Evolutionary conservation across 108 stramenopile genomes (phyloP), one percentile per base, ranked within the genome.

Genomic region (Hondaea fermentalgiana): DNA sequence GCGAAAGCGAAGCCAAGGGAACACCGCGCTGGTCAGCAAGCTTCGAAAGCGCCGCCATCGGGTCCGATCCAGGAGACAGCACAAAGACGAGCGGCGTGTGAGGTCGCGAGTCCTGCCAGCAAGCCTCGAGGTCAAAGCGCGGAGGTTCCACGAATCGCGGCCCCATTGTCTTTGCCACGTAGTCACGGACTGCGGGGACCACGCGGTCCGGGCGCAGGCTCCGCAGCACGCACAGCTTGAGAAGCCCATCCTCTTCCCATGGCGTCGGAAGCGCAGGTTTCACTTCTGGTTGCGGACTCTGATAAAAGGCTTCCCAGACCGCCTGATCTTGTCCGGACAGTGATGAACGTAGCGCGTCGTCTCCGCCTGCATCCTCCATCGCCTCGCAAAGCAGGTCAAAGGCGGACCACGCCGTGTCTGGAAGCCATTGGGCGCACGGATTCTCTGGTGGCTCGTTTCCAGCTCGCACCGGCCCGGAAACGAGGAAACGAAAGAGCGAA

Each of bases 31-130:
- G 89, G 3, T 92, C 93, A 8, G 93, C 94, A 19, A 94, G 72
- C 44, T 88, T 49, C 5, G 87, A 28, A 14, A 94, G 90, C 87
- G 92, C 93, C 4, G 91, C 91, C 93, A 94, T 94, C 21, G 94
- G 94, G 87, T 93, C 94, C 14, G 94, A 92, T n/a, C 94, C 94
- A n/a, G 94, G 92, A 6, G 92, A 93, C 12, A 94, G 88, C 29
- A 94, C 93, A 72, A 94, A 94, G 21, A 94, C 91, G 12, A 94
- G 91, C 45, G 94, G 93, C 21, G 90, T 93, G 10, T 55, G 49
- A 44, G 91, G 88, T 25, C 28, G 89, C 5, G 93, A 93, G 88
- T 94, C 94, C 43, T 87, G 72, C 49, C 89, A 94, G 87, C 92
- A 93, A 35, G 90, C 92, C 76, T 89, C 89, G 51, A 94, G 90